A percentile compares a stretch with the other conserved stretches of the same genome.
Conservation (phyloP, 78 protist species). For the Dictyostelium firmibasis region DNA sequence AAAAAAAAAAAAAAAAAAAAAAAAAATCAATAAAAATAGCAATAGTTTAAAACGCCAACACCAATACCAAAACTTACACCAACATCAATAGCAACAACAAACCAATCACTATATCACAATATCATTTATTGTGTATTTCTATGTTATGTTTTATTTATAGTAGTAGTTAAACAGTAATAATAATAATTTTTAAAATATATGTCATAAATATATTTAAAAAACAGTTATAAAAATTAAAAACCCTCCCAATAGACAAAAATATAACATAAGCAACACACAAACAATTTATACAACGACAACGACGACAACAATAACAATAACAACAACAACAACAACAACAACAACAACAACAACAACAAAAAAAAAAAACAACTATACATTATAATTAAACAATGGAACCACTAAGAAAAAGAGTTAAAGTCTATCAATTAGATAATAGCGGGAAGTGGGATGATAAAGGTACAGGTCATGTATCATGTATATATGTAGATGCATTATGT, state of each 20-base stretch:
- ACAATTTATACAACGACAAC: too few species aligned
- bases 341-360: background rate
- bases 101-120: background rate
- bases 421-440: conserved; percentile 55
- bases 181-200: too few species aligned
- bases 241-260: too few species aligned
- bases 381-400: background rate
- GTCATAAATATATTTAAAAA: background rate
- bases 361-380: background rate
- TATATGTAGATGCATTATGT: conserved; percentile 8
- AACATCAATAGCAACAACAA: background rate
- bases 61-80: background rate
- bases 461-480: conserved; percentile 74
- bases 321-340: background rate
- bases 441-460: conserved; percentile 83
- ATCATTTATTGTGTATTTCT: background rate
- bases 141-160: background rate
- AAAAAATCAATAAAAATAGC: too few species aligned
- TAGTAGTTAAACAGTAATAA: background rate
- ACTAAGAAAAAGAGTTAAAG: conserved; percentile 59
- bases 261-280: too few species aligned
- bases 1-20: too few species aligned
- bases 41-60: background rate
- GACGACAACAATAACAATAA: too few species aligned
- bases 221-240: too few species aligned